Base-by-base conservation (phyloP, 2,329 filamentous ascomycete species). In the Sporothrix curviconia region DNA sequence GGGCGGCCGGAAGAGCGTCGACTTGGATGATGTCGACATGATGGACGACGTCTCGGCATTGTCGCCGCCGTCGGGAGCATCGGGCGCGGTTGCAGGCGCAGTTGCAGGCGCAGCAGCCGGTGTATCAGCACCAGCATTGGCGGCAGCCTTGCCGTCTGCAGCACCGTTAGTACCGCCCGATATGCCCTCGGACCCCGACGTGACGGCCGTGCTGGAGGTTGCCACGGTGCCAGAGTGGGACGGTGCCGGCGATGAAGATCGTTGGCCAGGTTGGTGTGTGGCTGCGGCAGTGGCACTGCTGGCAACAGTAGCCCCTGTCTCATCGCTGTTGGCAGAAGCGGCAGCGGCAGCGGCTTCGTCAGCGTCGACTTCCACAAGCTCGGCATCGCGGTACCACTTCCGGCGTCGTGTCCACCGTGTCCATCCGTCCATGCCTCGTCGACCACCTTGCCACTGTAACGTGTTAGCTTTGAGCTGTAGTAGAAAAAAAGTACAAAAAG, bases 331-430 rank as follows among this genome's bases (percentile, higher is more conserved):
- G n/a, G n/a, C n/a, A n/a, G n/a, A n/a, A n/a, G n/a, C n/a, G n/a
- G n/a, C n/a, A n/a, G n/a, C n/a, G n/a, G n/a, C n/a, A n/a, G n/a
- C n/a, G n/a, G n/a, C n/a, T 0, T 68, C 65, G 3, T 62, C 67
- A 5, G 68, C 68, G 19, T 75, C 72, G 9, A 86, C 74, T 68
- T 99, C 94, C 34, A 96, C 90, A 3, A 99, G 81, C 73, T 99
- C 94, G 9, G 94, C 94, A 68, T 97, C 94, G 39, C 94, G 88
- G 68, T 90, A 94, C 94, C 94, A 99, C 73, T 97, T 96, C 61
- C 94, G 78, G 22, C 94, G 84, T 14, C 94, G 83, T 0, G 94
- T 99, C 79, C 95, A 99, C 57, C 90, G 85, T 40, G 89, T 89
- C 94, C 94, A 99, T 55, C 92, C 90, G 66, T 99, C 94, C 68